phyloP scores from a whole-genome alignment of 2,329 filamentous ascomycete genomes.

The Venturia oleaginea region DNA sequence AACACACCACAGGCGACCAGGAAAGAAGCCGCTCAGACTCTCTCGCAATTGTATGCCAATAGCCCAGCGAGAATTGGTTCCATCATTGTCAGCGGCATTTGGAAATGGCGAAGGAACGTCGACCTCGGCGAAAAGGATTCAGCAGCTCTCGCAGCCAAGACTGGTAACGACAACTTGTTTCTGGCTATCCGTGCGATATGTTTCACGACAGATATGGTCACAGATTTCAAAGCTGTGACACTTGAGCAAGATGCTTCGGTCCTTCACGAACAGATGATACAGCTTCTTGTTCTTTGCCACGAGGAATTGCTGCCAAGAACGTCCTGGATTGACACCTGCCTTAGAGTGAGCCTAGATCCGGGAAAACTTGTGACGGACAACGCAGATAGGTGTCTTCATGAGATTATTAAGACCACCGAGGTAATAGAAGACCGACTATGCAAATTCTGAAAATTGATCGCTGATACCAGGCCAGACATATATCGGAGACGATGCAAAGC shows the following conservation, averaged over 20 bases:
- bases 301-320: slow-evolving; percentile 66
- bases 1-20: slow-evolving; percentile 53
- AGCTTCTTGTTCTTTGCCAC: slow-evolving; percentile 68
- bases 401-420: slow-evolving; percentile 52
- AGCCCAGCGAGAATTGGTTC: slow-evolving; percentile 50
- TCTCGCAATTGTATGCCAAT: slow-evolving; percentile 57
- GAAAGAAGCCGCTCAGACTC: slow-evolving; percentile 49
- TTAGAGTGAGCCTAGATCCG: slow-evolving; percentile 73
- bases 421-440: slow-evolving; percentile 33
- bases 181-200: slow-evolving; percentile 55
- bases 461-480: slow-evolving; percentile 5
- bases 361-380: slow-evolving; percentile 62
- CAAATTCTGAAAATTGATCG: neutral
- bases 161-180: slow-evolving; percentile 55
- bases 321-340: slow-evolving; percentile 83
- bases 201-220: slow-evolving; percentile 28
- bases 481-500: slow-evolving; percentile 5
- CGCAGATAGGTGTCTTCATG: slow-evolving; percentile 54
- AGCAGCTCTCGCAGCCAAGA: slow-evolving; percentile 56
- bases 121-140: slow-evolving; percentile 70
- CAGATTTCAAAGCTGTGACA: slow-evolving; percentile 1
- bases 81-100: slow-evolving; percentile 64
- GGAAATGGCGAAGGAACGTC: slow-evolving; percentile 66
- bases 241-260: slow-evolving; percentile 30
- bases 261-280: slow-evolving; percentile 63